phyloP scores from a whole-genome alignment of 2,329 filamentous ascomycete genomes.

The Aspergillus tanneri region DNA sequence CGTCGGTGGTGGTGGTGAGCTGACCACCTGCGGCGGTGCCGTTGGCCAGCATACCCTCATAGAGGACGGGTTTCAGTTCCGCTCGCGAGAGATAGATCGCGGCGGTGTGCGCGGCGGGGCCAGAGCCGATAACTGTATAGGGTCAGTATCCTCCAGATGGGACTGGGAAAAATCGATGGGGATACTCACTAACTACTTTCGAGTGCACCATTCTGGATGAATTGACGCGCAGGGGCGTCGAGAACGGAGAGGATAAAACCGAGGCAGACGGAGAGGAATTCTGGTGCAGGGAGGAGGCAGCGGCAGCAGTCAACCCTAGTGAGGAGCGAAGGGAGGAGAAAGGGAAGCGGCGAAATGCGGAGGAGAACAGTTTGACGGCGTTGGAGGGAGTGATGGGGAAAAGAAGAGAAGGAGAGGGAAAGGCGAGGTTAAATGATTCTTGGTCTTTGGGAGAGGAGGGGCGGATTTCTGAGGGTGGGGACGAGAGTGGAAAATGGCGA shows the following conservation, averaged over 20 bases:
- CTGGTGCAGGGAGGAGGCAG: conserved; percentile 66
- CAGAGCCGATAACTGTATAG: conserved; percentile 76
- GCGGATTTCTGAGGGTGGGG: conserved; percentile 16
- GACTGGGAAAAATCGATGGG: not conserved
- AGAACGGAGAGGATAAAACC: conserved; percentile 34
- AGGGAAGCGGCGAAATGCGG: conserved; percentile 66
- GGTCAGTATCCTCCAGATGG: conserved; percentile 6
- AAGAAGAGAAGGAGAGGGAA: conserved; percentile 15
- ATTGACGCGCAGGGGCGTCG: conserved; percentile 44
- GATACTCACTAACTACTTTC: conserved; percentile 80
- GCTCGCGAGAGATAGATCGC: conserved; percentile 94
- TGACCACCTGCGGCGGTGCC: conserved; percentile 95
- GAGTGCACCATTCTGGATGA: conserved; percentile 73
- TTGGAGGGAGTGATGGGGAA: conserved; percentile 12
- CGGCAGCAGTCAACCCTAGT: conserved; percentile 69
- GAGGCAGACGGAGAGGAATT: conserved; percentile 49
- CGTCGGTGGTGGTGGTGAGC: conserved; percentile 95
- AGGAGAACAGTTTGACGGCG: conserved; percentile 90
- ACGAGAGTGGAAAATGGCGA: conserved; percentile 17
- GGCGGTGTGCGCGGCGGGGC: conserved; percentile 94
- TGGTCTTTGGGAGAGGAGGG: conserved; percentile 16
- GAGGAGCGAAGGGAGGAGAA: conserved; percentile 67
- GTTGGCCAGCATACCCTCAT: conserved; percentile 97
- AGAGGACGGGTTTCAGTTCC: conserved; percentile 90
- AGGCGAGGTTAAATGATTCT: conserved; percentile 1